Base-by-base conservation (phyloP, 768 basidiomycete species). In the Clitopilus hobsonii region DNA sequence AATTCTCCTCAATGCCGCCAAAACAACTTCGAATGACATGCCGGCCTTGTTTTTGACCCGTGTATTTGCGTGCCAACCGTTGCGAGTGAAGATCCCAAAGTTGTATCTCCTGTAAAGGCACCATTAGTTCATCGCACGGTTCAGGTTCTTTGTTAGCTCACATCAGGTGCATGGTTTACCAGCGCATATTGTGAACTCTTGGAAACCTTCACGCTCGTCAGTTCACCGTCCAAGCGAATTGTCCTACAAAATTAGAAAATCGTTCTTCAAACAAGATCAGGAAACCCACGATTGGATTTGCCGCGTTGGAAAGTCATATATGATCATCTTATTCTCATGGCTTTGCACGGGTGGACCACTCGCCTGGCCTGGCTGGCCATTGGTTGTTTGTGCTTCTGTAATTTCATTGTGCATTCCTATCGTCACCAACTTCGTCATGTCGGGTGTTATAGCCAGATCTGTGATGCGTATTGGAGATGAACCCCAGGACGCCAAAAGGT, bases 21-120 rank as follows among this genome's bases (percentile, higher is more conserved):
- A 98, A 98, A 65, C 92, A 95, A 68, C 91, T 92, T 55, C 92
- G 84, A 57, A 98, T 90, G 58, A 97, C 85, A 68, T 93, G 90
- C 25, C 81, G 78, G 1, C 84, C 83, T 68, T 96, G 93, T 26
- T 79, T 81, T 58, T 97, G 95, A 6, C 94, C 97, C 3, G 83
- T 83, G 66, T 88, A 96, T 70, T 86, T 93, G 57, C 89, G 86
- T 23, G 86, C 78, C 55, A 91, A 75, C 51, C 82, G 82, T 23
- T 82, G 82, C 24, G 83, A 77, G 24, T 81, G 74, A 52, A 98
- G 77, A 65, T 93, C 86, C 86, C 91, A 92, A 57, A 97, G 71
- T 60, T 91, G 88, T 38, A 98, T 82, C 69, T 97, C 95, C 95
- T 98, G 64, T 52, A 58, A 38, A 23, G 47, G 60, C 54, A 57